These are phyloP conservation scores for Tuber magnatum DNA, from an alignment of 495 filamentous ascomycete genomes.

Conservation along the genomic window DNA sequence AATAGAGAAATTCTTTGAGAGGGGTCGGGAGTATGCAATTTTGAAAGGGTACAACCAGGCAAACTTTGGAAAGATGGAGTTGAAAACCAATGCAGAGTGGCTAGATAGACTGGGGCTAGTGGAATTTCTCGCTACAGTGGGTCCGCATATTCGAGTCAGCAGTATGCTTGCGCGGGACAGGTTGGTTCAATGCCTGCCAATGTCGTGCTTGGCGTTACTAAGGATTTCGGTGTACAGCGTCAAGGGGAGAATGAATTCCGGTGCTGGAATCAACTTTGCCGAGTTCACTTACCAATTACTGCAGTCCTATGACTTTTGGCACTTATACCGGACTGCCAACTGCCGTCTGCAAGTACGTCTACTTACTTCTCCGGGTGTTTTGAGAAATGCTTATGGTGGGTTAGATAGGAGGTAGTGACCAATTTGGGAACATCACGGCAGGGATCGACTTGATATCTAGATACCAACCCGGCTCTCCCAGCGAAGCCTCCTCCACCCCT, in stretches of 20 bases:
- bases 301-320: conserved; percentile 97
- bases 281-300: conserved; percentile 91
- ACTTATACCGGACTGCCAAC: conserved; percentile 57
- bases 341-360: conserved; percentile 35
- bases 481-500: conserved; percentile 20
- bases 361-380: not conserved
- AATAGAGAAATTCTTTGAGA: conserved; percentile 65
- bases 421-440: conserved; percentile 91
- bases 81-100: conserved; percentile 78
- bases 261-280: conserved; percentile 84
- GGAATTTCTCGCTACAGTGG: conserved; percentile 66
- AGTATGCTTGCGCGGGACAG: conserved; percentile 85
- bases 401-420: conserved; percentile 90
- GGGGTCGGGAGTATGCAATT: conserved; percentile 57
- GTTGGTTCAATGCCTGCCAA: conserved; percentile 48
- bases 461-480: conserved; percentile 10
- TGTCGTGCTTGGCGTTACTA: not conserved
- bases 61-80: conserved; percentile 55
- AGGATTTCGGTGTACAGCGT: conserved; percentile 51
- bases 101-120: conserved; percentile 60
- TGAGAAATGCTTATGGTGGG: conserved; percentile 41
- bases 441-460: conserved; percentile 67
- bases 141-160: conserved; percentile 64
- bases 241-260: conserved; percentile 67
- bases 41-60: conserved; percentile 56